A percentile compares a stretch with the other conserved stretches of the same genome.
These are phyloP conservation scores for Daldinia decipiens DNA, from an alignment of 495 filamentous ascomycete genomes.

Conservation along the genomic window DNA sequence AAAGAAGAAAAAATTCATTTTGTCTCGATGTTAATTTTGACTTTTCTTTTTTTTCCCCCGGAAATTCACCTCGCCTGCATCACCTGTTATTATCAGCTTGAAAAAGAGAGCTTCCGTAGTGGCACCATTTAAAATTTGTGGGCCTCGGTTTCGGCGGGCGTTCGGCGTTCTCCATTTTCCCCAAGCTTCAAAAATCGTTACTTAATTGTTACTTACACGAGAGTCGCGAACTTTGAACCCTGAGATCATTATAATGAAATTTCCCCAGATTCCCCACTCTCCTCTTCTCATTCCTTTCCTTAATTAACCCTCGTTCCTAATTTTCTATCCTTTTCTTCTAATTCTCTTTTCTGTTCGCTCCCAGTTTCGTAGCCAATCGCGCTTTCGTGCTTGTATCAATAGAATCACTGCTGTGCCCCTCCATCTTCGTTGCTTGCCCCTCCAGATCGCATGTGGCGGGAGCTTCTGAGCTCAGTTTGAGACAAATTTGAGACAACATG, in stretches of 20 bases:
- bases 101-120: constrained; percentile 22
- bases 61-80: neutral
- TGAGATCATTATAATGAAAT: constrained; percentile 11
- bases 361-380: constrained; percentile 7
- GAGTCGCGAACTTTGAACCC: constrained; percentile 18
- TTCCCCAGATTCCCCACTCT: constrained; percentile 35
- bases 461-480: constrained; percentile 36
- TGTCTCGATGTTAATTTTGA: constrained; percentile 8
- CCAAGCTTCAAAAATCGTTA: constrained; percentile 30
- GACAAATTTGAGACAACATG: constrained; percentile 47
- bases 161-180: constrained; percentile 44
- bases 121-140: constrained; percentile 25
- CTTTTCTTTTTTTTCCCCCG: no score
- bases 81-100: constrained; percentile 23
- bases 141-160: constrained; percentile 24
- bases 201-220: constrained; percentile 1
- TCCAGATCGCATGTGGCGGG: constrained; percentile 19
- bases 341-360: constrained; percentile 6
- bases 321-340: constrained; percentile 1
- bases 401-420: constrained; percentile 14
- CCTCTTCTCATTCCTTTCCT: constrained; percentile 15
- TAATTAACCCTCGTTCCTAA: constrained; percentile 18
- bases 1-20: neutral
- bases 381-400: constrained; percentile 12
- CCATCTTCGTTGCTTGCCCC: constrained; percentile 11